Base-by-base conservation (phyloP, 2,329 filamentous ascomycete species). In the Colletotrichum eremochloae region DNA sequence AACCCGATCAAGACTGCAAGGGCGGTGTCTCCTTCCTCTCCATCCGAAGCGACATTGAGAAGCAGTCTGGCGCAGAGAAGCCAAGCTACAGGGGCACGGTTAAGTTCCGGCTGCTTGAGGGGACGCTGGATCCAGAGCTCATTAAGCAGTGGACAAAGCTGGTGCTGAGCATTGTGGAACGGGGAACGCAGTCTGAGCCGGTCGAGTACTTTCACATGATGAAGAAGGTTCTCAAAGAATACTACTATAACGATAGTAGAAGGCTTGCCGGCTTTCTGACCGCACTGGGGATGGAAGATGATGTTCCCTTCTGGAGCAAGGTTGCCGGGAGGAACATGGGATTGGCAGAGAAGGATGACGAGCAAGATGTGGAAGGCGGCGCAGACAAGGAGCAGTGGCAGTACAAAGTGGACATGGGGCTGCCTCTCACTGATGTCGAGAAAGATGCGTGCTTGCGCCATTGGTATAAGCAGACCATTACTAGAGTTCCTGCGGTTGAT, bases 31-130 rank as follows among this genome's bases (percentile, higher is more conserved):
- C 38, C 24, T 66, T 66, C 31, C 20, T 15, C 31, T 20, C 15
- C 12, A 40, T 62, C 31, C 15, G 14, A 12, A 15, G 20, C 12
- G 31, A 11, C 50, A 31, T 40, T 4, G 40, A 33, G 15, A 42
- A 12, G 33, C 31, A 7, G n/a, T 12, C 44, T 3, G 12, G 33
- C 18, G 40, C 9, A 15, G 5, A 1, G 24, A 24, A 18, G 14
- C n/a, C 36, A 14, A 33, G 33, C 4, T 46, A 42, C 29, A 8
- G 12, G n/a, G 69, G 69, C 18, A 72, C 65, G 7, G 24, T 72
- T n/a, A 60, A 68, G 65, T 72, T 72, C 29, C 50, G 69, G 11
- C 20, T 29, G 18, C 58, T 68, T 31, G 65, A 69, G 52, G 69
- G 69, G 6, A 69, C 69, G 18, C 60, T 72, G 2, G 65, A 72